Evolutionary conservation across 148 eudicot genomes (phyloP).

Genomic region (Agrostemma githago): DNA sequence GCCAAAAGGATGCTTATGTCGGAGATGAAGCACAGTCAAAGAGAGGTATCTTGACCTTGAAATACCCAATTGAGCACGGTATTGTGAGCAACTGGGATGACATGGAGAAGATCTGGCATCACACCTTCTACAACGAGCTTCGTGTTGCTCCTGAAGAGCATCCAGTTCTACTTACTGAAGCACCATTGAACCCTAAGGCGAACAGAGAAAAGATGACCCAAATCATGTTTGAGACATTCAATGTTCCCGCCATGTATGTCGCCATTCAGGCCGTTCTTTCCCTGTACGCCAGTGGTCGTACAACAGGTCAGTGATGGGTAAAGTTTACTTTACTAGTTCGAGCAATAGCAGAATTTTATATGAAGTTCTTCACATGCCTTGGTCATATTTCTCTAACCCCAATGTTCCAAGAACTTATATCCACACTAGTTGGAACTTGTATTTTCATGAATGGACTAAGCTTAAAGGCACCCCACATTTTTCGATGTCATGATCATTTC

Average conservation of each 20-base stretch:
- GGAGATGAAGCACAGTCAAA: not conserved
- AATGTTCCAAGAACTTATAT: too few relatives aligned
- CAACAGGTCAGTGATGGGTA: slow-evolving; percentile 30
- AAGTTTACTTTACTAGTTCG: not conserved
- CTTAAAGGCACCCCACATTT: too few relatives aligned
- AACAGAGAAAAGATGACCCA: slow-evolving; percentile 35
- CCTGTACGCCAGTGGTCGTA: slow-evolving; percentile 63
- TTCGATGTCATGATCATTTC: too few relatives aligned
- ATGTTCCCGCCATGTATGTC: not conserved
- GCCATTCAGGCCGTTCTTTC: slow-evolving; percentile 26
- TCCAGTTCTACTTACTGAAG: slow-evolving; percentile 46
- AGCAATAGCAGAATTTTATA: too few relatives aligned
- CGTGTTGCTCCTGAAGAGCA: slow-evolving; percentile 50
- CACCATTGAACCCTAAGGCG: slow-evolving; percentile 33
- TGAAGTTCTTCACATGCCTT: too few relatives aligned
- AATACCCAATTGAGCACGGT: not conserved
- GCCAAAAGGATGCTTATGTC: slow-evolving; percentile 11
- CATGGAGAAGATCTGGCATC: not conserved
- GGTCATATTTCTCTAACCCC: too few relatives aligned
- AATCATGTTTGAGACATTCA: not conserved
- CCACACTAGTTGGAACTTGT: too few relatives aligned
- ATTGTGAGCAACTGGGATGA: not conserved
- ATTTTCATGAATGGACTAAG: too few relatives aligned
- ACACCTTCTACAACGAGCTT: slow-evolving; percentile 28
- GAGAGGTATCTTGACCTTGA: not conserved